Conservation (phyloP, 108 stramenopile genomes). For the Pelagomonas calceolata region DNA sequence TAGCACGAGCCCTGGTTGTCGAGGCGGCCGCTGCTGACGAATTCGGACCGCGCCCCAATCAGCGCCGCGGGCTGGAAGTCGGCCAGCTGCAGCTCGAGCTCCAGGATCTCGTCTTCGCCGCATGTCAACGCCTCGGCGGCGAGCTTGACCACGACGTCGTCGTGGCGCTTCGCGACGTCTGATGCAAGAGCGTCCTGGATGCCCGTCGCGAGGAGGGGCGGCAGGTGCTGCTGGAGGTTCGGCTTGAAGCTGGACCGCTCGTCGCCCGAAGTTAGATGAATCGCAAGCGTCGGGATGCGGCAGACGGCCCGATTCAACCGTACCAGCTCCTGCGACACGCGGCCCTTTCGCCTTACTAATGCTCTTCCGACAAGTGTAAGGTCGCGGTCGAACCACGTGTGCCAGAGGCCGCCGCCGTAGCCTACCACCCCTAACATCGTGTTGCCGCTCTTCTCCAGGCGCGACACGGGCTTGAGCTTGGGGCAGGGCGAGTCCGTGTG, state of each 20-base stretch:
- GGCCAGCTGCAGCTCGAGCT: slow-evolving; percentile 82
- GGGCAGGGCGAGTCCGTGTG: slow-evolving; percentile 35
- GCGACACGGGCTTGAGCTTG: slow-evolving; percentile 25
- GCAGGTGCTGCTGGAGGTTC: slow-evolving; percentile 87
- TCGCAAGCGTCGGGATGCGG: slow-evolving; percentile 84
- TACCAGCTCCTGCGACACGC: slow-evolving; percentile 12
- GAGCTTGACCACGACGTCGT: slow-evolving; percentile 60
- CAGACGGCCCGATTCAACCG: slow-evolving; percentile 44
- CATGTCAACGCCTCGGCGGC: slow-evolving; percentile 59
- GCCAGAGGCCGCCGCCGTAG: slow-evolving; percentile 54
- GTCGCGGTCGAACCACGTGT: slow-evolving; percentile 60
- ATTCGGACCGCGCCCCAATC: slow-evolving; percentile 72
- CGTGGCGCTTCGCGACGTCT: slow-evolving; percentile 55
- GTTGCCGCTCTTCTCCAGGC: neutral
- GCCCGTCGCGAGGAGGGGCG: slow-evolving; percentile 73
- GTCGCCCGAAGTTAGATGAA: slow-evolving; percentile 75
- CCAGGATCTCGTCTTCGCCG: slow-evolving; percentile 53
- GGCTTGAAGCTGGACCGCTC: slow-evolving; percentile 54
- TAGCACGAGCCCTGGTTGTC: slow-evolving; percentile 92
- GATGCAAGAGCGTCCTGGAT: slow-evolving; percentile 40
- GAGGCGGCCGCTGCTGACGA: slow-evolving; percentile 77
- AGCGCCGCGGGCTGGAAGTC: slow-evolving; percentile 76
- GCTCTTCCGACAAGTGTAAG: slow-evolving; percentile 41
- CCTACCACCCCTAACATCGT: slow-evolving; percentile 14
- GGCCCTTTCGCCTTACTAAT: slow-evolving; percentile 20